Conservation (phyloP, 176 grass and related monocot genomes). For the barley (Hordeum vulgare) region MorexV3_pseudomolecules_assembly NC_058523.1:546377879-546378378, state of each 20-base stretch:
- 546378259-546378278: neutral
- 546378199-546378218: neutral
- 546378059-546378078: neutral
- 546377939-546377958: constrained; percentile 25
- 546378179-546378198: neutral
- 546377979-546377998: constrained; percentile 25
- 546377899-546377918: neutral
- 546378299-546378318: neutral
- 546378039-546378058: neutral
- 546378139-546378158: constrained; percentile 21
- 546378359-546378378: too few species aligned
- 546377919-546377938: neutral
- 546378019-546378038: neutral
- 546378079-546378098: neutral
- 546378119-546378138: neutral
- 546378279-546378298: neutral
- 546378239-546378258: neutral
- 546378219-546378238: constrained; percentile 1
- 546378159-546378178: constrained; percentile 25
- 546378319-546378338: constrained; percentile 14
- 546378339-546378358: neutral
- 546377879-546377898: neutral
- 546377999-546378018: neutral
- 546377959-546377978: neutral
- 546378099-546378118: constrained; percentile 4